Conservation (phyloP, 257 asterid species). For the Penstemon eatonii region DNA sequence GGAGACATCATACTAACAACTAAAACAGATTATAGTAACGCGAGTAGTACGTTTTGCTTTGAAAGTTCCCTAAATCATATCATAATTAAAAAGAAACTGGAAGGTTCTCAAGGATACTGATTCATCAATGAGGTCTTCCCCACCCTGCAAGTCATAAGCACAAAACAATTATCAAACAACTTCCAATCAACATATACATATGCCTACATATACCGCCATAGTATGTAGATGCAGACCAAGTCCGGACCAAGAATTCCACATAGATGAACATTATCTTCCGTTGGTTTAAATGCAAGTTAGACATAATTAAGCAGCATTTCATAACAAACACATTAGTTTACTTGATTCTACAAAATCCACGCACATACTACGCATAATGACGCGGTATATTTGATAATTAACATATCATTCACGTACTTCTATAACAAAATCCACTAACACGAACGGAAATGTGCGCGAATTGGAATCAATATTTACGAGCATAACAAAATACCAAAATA, state of each 20-base stretch:
- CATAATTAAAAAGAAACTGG: not conserved
- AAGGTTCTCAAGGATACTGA: slow-evolving; percentile 67
- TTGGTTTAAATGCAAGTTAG: no score
- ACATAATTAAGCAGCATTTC: not conserved
- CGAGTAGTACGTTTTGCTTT: not conserved
- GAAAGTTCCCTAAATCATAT: not conserved
- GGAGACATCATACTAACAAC: slow-evolving; percentile 38
- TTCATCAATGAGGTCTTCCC: slow-evolving; percentile 99
- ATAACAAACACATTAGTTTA: no score
- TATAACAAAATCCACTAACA: not conserved
- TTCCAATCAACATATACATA: slow-evolving; percentile 12
- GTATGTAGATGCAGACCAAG: no score
- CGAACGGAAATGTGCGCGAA: not conserved
- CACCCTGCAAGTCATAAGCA: slow-evolving; percentile 65
- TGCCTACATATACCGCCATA: no score
- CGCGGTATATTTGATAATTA: not conserved
- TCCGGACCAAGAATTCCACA: no score
- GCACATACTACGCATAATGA: no score
- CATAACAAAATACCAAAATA: not conserved
- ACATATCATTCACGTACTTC: not conserved
- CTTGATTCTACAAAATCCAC: no score
- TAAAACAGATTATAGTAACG: slow-evolving; percentile 16
- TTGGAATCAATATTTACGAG: slow-evolving; percentile 21
- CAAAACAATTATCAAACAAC: not conserved
- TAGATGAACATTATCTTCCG: no score